Base-by-base conservation (phyloP, 768 basidiomycete species). In the Boletus speciosus region DNA sequence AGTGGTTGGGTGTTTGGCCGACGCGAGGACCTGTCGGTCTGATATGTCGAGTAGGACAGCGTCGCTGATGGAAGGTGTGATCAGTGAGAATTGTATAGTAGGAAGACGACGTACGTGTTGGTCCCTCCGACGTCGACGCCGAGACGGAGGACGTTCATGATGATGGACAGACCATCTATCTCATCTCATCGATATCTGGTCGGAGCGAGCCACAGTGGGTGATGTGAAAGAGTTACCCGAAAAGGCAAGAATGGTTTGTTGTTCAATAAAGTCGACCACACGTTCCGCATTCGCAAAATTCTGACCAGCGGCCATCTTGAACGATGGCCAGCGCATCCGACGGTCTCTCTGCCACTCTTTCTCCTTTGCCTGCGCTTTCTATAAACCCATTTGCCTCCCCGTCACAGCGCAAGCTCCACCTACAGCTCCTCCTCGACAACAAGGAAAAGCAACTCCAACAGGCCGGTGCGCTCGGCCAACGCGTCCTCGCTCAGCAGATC, bases 381-480 rank as follows among this genome's bases (percentile, higher is more conserved):
- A 56, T 68, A 1, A 65, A 66, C 29, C 49, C 72, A 40, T 74
- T 81, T 52, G 75, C 79, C 39, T 79, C 82, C 12, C 69, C 82
- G 11, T 81, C 78, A 50, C 80, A 85, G 70, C 77, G 84, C 72
- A 84, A 83, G 64, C 76, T 77, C 53, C 78, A 83, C 54, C 76
- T 85, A 12, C 83, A 86, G 54, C 73, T 71, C 55, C 84, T 97
- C 54, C 82, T 98, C 61, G 91, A 93, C 73, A 80, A 76, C 68
- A 98, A 98, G 78, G 90, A 94, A 71, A 84, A 85, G 66, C 93
- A 98, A 71, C 86, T 98, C 34, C 86, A 92, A 59, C 88, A 92
- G 59, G 92, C 93, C 5, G 94, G 91, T 36, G 88, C 86, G 51
- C 84, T 98, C 67, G 95, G 96, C 48, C 93, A 97, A 73, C 88